Percentiles rank a stretch among this genome's conserved stretches.
phyloP scores from a whole-genome alignment of 768 basidiomycete species.

The Crepidotus variabilis region DNA sequence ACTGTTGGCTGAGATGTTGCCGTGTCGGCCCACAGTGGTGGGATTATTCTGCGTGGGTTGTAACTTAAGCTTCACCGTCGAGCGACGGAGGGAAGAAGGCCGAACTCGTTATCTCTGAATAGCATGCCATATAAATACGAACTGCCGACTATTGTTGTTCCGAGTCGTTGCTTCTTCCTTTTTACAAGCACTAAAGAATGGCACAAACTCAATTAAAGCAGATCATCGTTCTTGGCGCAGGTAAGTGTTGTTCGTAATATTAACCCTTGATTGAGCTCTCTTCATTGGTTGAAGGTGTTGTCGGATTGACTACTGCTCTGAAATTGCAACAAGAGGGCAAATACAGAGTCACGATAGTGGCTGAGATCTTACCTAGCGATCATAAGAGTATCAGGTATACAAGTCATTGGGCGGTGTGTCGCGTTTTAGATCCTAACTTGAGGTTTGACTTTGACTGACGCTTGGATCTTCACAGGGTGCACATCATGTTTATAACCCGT shows the following conservation, averaged over 20 bases:
- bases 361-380: conserved; percentile 71
- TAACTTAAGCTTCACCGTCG: too few relatives aligned
- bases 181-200: background rate
- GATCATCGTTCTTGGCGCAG: conserved; percentile 36
- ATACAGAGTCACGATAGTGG: conserved; percentile 65
- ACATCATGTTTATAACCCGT: conserved; percentile 65
- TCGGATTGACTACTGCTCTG: conserved; percentile 75
- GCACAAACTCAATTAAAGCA: conserved; percentile 16
- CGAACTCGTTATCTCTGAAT: too few relatives aligned
- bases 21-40: too few relatives aligned
- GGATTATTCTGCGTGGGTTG: too few relatives aligned
- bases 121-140: too few relatives aligned
- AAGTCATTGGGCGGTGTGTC: conserved; percentile 76
- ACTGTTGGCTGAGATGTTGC: too few relatives aligned
- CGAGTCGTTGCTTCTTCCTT: background rate
- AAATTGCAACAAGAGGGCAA: conserved; percentile 60
- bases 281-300: conserved; percentile 50
- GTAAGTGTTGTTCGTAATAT: conserved; percentile 19
- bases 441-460: too few relatives aligned
- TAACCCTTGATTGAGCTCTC: background rate
- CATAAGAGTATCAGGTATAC: conserved; percentile 72
- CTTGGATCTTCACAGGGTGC: conserved; percentile 53
- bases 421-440: background rate
- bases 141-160: too few relatives aligned
- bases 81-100: too few relatives aligned